These are phyloP conservation scores for Pichia membranifaciens DNA, from an alignment of 805 yeast species.

Conservation along the genomic window DNA sequence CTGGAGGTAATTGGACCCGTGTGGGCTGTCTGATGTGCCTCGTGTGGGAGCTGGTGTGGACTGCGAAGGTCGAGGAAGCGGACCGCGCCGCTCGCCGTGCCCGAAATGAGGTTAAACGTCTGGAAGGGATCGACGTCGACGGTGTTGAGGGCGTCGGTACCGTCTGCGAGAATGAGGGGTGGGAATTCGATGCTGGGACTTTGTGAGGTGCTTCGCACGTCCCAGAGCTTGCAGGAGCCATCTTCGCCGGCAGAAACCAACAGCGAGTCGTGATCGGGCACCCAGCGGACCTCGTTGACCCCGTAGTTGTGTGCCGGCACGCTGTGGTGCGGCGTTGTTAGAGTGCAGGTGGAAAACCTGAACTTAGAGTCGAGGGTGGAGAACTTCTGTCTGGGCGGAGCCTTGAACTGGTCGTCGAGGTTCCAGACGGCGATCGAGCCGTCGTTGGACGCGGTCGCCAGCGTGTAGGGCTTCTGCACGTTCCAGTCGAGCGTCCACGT, in stretches of 20 bases:
- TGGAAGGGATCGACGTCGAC: slow-evolving; percentile 56
- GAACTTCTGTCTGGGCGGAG: slow-evolving; percentile 14
- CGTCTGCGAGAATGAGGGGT: not conserved
- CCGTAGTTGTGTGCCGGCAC: slow-evolving; percentile 39
- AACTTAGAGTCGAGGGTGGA: slow-evolving; percentile 8
- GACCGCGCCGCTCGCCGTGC: slow-evolving; percentile 53
- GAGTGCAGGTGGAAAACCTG: slow-evolving; percentile 9
- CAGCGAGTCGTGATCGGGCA: slow-evolving; percentile 52
- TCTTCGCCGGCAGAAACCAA: slow-evolving; percentile 68
- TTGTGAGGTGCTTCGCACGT: slow-evolving; percentile 36
- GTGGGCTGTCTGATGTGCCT: slow-evolving; percentile 33
- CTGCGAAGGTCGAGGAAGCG: slow-evolving; percentile 63
- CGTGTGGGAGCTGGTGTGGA: slow-evolving; percentile 26
- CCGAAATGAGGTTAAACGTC: slow-evolving; percentile 57
- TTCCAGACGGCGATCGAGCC: slow-evolving; percentile 69
- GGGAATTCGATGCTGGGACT: not conserved
- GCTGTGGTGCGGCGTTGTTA: slow-evolving; percentile 16
- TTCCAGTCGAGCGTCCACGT: slow-evolving; percentile 79
- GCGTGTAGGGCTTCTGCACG: slow-evolving; percentile 47
- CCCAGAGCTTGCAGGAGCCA: slow-evolving; percentile 45
- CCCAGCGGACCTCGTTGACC: slow-evolving; percentile 70
- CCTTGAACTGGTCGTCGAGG: slow-evolving; percentile 30
- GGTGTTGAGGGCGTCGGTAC: slow-evolving; percentile 37
- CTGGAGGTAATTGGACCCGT: slow-evolving; percentile 53
- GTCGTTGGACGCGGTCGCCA: slow-evolving; percentile 57